Evolutionary conservation across 805 yeast genomes (phyloP), one percentile per base, ranked within the genome.

Genomic region (Saturnispora bothae): DNA sequence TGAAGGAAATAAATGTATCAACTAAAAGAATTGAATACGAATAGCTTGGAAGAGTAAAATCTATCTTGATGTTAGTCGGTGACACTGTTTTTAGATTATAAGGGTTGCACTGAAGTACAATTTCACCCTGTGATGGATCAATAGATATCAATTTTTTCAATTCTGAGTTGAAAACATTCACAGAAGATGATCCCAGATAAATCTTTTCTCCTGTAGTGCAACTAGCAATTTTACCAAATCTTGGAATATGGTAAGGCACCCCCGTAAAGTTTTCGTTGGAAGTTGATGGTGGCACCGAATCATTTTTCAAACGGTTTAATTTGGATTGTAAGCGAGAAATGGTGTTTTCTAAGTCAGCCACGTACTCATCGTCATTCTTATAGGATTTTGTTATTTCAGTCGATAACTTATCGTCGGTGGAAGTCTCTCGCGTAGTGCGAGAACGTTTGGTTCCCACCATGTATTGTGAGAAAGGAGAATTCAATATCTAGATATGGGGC

Each of bases 111-210:
- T 79, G 86, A 41, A 78, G 73, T 47, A 78, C 85, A 40, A 80
- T 53, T 6, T 78, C 74, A 2, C 83, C 75, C 38, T 75, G 80
- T 16, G 38, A 43, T 5, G 27, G 14, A 4, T 19, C 23, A 4
- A 17, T 26, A n/a, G 12, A 31, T 31, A 57, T 49, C 13, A 59
- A 41, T 41, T 76, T 74, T 51, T 79, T 84, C 39, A 82, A 78
- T 46, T 82, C 89, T 40, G 82, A 61, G 5, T 88, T 88, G 54
- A 82, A 82, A 14, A 81, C 56, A 0, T 92, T 81, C 88, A 82
- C 81, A 1, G 89, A 80, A 0, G 88, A 79, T 1, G 86, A 77
- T 0, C 94, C 94, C 27, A 80, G 83, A 50, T 80, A 82, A 28
- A 80, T 70, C 69, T 48, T 79, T 84, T 4, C 89, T 89, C 1